Percentiles rank a stretch among this genome's conserved stretches.
Evolutionary conservation across 306 rosid genomes (phyloP).

Genomic region (Quercus aquifolioides): DNA sequence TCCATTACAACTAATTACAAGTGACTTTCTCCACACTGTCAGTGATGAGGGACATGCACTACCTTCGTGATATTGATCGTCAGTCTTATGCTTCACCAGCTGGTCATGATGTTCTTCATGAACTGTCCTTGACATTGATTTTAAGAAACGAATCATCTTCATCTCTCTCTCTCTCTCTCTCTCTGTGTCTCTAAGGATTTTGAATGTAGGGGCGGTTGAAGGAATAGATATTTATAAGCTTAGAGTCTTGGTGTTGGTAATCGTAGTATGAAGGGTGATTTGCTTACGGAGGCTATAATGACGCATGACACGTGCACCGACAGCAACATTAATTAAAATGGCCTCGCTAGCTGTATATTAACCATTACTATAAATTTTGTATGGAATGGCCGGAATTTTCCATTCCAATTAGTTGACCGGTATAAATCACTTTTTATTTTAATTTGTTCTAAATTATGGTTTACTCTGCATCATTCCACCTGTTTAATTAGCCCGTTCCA

Average conservation of each 20-base stretch:
- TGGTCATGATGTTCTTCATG: conserved; percentile 40
- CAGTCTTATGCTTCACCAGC: conserved; percentile 18
- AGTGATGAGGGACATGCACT: conserved; percentile 30
- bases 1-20: conserved; percentile 65
- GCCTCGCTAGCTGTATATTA: too few relatives aligned
- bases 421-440: too few relatives aligned
- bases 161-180: neutral
- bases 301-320: too few relatives aligned
- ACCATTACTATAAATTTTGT: too few relatives aligned
- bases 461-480: too few relatives aligned
- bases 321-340: too few relatives aligned
- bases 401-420: too few relatives aligned
- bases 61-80: neutral
- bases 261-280: neutral
- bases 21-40: conserved; percentile 86
- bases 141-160: conserved; percentile 46
- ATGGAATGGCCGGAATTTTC: too few relatives aligned
- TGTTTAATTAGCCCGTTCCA: too few relatives aligned
- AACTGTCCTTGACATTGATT: conserved; percentile 53
- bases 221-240: conserved; percentile 1
- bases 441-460: too few relatives aligned
- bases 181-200: neutral
- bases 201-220: neutral
- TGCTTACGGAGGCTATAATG: neutral
- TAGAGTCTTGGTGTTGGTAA: neutral